These are phyloP conservation scores for Saccharomycopsis phalli DNA, from an alignment of 1,139 yeast genomes.

Conservation along the genomic window DNA sequence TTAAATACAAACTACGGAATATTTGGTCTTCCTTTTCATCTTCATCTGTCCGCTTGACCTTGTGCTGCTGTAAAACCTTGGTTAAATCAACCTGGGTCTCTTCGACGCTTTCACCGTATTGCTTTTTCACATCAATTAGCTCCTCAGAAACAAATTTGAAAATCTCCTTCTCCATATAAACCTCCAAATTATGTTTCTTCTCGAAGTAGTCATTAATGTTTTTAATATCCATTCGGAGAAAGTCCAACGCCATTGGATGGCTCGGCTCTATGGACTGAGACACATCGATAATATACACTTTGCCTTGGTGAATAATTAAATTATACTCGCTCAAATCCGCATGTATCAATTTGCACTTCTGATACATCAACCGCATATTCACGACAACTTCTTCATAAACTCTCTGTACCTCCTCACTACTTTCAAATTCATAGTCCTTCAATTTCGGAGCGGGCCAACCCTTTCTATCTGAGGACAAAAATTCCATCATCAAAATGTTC, in stretches of 20 bases:
- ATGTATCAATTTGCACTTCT: slow-evolving; percentile 83
- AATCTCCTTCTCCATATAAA: slow-evolving; percentile 72
- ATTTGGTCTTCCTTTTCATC: slow-evolving; percentile 74
- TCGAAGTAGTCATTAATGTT: slow-evolving; percentile 84
- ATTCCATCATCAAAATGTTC: slow-evolving; percentile 94
- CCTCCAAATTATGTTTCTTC: slow-evolving; percentile 59
- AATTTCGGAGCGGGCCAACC: slow-evolving; percentile 85
- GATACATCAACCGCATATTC: slow-evolving; percentile 81
- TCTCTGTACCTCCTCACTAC: slow-evolving; percentile 52
- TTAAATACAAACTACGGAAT: slow-evolving; percentile 79
- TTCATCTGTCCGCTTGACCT: slow-evolving; percentile 42
- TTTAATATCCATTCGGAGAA: slow-evolving; percentile 93
- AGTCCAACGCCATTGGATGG: slow-evolving; percentile 94
- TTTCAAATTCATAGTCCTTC: slow-evolving; percentile 66
- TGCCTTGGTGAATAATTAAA: slow-evolving; percentile 68
- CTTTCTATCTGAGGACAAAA: slow-evolving; percentile 40
- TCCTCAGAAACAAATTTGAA: slow-evolving; percentile 63
- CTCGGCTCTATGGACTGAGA: slow-evolving; percentile 97
- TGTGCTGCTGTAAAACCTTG: slow-evolving; percentile 33
- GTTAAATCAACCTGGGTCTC: slow-evolving; percentile 29
- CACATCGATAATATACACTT: slow-evolving; percentile 86
- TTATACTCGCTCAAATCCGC: slow-evolving; percentile 97
- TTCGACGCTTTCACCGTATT: not conserved
- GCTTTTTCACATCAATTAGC: slow-evolving; percentile 12
- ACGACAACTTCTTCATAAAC: slow-evolving; percentile 74